phyloP scores from a whole-genome alignment of 1,284 basidiomycete species.

The Irpex lacteus region DNA sequence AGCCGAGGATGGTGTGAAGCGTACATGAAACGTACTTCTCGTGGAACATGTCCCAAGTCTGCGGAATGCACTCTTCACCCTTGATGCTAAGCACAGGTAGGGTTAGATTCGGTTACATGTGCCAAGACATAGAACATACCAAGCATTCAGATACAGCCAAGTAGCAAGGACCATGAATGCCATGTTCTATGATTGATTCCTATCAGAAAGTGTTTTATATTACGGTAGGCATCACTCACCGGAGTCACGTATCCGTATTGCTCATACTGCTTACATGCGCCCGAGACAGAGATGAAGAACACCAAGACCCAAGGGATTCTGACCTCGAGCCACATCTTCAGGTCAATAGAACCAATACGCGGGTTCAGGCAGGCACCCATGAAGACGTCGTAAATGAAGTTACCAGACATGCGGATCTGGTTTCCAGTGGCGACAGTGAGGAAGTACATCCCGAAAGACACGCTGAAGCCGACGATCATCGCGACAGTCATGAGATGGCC shows the following conservation, averaged over 20 bases:
- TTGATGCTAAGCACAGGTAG: constrained; percentile 49
- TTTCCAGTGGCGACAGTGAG: constrained; percentile 75
- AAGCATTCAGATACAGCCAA: constrained; percentile 96
- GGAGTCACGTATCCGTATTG: constrained; percentile 90
- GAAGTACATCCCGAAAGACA: constrained; percentile 81
- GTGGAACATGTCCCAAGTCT: constrained; percentile 99
- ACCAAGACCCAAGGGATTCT: constrained; percentile 97
- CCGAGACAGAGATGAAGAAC: constrained; percentile 91
- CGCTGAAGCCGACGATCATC: constrained; percentile 87
- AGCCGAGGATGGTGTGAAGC: constrained; percentile 5
- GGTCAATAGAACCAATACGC: constrained; percentile 87
- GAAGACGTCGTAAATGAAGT: constrained; percentile 91
- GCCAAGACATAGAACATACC: constrained; percentile 41
- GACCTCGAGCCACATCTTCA: constrained; percentile 99
- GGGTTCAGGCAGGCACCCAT: constrained; percentile 98
- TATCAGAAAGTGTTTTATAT: neutral
- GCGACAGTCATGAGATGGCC: constrained; percentile 95
- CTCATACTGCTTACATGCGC: constrained; percentile 95
- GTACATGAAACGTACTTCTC: constrained; percentile 66
- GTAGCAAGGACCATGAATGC: constrained; percentile 96
- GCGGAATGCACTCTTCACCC: constrained; percentile 96
- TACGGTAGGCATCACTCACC: constrained; percentile 39
- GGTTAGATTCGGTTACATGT: neutral
- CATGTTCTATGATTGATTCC: constrained; percentile 72
- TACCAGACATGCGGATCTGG: constrained; percentile 91